A percentile compares a stretch with the other conserved stretches of the same genome.
These are phyloP conservation scores for Volvox africanus DNA, from an alignment of 139 green algal genomes.

Conservation along the genomic window DNA sequence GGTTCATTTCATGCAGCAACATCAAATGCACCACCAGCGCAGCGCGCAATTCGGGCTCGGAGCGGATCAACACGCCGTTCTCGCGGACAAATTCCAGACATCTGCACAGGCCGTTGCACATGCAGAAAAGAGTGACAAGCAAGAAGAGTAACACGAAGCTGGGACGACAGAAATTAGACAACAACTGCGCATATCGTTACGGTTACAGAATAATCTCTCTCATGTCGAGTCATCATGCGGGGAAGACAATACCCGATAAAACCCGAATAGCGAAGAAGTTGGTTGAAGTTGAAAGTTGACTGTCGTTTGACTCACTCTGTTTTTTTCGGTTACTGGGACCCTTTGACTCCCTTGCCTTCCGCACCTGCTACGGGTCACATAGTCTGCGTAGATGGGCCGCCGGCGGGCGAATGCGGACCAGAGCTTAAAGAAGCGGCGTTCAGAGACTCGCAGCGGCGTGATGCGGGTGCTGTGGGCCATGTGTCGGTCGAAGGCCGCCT, in stretches of 20 bases:
- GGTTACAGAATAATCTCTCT: too few relatives aligned
- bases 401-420: constrained; percentile 35
- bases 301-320: too few relatives aligned
- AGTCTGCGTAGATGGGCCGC: constrained; percentile 28
- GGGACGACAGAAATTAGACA: too few relatives aligned
- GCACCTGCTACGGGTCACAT: neutral
- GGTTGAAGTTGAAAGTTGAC: too few relatives aligned
- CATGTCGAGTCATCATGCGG: too few relatives aligned
- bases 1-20: constrained; percentile 28
- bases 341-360: too few relatives aligned
- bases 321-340: too few relatives aligned
- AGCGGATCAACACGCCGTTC: neutral
- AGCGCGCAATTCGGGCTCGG: neutral
- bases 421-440: constrained; percentile 15
- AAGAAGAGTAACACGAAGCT: too few relatives aligned
- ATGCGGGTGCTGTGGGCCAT: neutral
- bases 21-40: constrained; percentile 34
- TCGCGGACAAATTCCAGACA: constrained; percentile 18
- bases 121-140: too few relatives aligned
- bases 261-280: too few relatives aligned
- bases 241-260: too few relatives aligned
- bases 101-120: neutral
- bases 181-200: too few relatives aligned
- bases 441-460: neutral
- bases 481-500: constrained; percentile 30